phyloP scores from a whole-genome alignment of 2,329 filamentous ascomycete genomes.

The Colletotrichum horii region DNA sequence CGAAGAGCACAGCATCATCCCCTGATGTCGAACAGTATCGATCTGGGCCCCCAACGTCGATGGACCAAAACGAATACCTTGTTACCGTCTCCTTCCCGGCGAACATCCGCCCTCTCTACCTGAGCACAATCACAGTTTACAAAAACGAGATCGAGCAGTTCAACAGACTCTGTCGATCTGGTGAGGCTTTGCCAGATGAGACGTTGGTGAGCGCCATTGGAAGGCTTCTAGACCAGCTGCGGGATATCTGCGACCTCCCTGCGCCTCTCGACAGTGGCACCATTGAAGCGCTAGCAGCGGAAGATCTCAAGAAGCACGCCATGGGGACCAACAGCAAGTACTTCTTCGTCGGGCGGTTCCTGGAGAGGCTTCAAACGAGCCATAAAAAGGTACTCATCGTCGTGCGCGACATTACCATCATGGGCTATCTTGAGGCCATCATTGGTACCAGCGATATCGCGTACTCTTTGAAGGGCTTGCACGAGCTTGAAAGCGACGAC shows the following conservation, averaged over 20 bases:
- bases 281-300: conserved; percentile 40
- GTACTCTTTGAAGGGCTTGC: conserved; percentile 37
- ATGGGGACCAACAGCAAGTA: conserved; percentile 65
- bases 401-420: conserved; percentile 52
- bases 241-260: conserved; percentile 63
- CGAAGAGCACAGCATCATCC: conserved; percentile 6
- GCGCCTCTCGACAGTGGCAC: conserved; percentile 53
- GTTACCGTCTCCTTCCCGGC: conserved; percentile 64
- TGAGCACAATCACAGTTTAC: conserved; percentile 50
- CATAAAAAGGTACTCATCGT: conserved; percentile 59
- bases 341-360: conserved; percentile 61
- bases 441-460: conserved; percentile 44
- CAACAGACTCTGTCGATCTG: conserved; percentile 25
- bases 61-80: conserved; percentile 47
- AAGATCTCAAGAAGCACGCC: conserved; percentile 56
- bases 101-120: conserved; percentile 56
- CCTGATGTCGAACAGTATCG: conserved; percentile 10
- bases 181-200: conserved; percentile 24
- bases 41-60: not conserved
- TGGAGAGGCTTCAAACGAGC: conserved; percentile 47
- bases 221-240: conserved; percentile 53
- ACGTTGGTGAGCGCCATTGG: conserved; percentile 50
- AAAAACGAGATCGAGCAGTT: conserved; percentile 52
- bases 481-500: conserved; percentile 35
- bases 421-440: conserved; percentile 58